These are phyloP conservation scores for Pelagophyceae sp. DNA, from an alignment of 352 stramenopile genomes.

Conservation along the genomic window DNA sequence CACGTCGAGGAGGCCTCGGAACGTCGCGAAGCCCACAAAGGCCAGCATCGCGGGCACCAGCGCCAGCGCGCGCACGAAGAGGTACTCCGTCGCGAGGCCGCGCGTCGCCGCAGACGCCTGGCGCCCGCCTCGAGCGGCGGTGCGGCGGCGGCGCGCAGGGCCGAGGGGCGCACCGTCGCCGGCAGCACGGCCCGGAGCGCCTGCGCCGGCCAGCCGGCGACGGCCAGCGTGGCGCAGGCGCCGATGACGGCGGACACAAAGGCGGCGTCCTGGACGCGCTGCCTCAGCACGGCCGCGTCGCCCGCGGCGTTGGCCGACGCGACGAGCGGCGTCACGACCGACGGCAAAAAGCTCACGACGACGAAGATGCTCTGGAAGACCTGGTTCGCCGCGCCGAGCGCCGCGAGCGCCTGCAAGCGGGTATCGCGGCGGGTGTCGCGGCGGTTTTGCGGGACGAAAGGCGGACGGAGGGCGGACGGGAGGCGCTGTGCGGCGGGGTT, in stretches of 20 bases:
- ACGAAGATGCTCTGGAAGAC: constrained; percentile 56
- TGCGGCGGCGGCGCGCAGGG: no score
- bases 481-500: no score
- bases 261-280: neutral
- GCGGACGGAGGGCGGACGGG: no score
- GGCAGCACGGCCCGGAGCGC: constrained; percentile 42
- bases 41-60: constrained; percentile 55
- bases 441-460: no score
- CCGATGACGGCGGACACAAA: constrained; percentile 28
- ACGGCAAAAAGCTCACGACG: constrained; percentile 53
- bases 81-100: constrained; percentile 52
- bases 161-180: no score
- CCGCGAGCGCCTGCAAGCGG: constrained; percentile 57
- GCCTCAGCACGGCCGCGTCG: constrained; percentile 24
- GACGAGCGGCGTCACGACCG: constrained; percentile 55
- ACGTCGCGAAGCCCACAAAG: constrained; percentile 30
- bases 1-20: constrained; percentile 14
- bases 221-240: constrained; percentile 40
- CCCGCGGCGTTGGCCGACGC: constrained; percentile 38
- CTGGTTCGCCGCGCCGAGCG: constrained; percentile 58
- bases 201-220: constrained; percentile 41
- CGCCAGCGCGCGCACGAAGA: constrained; percentile 52
- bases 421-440: no score
- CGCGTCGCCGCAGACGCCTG: constrained; percentile 40
- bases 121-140: no score